Conservation (phyloP, 2,329 filamentous ascomycete species). For the Colletotrichum gloeosporioides region DNA sequence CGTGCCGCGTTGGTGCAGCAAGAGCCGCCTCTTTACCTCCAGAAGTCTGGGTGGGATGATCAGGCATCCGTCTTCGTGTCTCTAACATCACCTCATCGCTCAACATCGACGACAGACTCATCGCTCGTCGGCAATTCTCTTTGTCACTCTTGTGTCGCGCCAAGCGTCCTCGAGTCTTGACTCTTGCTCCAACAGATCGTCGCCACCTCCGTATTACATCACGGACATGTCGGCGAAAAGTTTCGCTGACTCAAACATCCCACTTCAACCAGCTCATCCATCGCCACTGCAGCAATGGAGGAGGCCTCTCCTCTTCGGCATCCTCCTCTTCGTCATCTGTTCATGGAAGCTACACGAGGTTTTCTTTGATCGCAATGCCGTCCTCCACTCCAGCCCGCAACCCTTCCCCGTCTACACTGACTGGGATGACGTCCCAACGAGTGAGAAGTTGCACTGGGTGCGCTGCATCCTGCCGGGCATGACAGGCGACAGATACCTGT, state of each 20-base stretch:
- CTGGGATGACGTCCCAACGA: constrained; percentile 45
- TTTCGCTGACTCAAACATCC: constrained; percentile 7
- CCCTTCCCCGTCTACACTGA: constrained; percentile 7
- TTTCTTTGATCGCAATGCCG: neutral
- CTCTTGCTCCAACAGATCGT: neutral
- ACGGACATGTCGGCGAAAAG: constrained; percentile 14
- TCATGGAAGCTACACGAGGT: neutral
- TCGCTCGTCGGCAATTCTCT: neutral
- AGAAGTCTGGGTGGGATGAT: neutral
- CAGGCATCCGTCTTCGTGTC: neutral
- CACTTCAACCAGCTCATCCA: neutral
- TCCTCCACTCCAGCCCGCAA: neutral
- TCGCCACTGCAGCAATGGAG: neutral
- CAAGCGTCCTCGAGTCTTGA: neutral
- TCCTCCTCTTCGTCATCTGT: constrained; percentile 3
- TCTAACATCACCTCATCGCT: neutral
- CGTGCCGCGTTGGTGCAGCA: neutral
- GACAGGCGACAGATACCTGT: constrained; percentile 31
- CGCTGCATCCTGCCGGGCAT: constrained; percentile 41
- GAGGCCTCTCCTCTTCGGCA: neutral
- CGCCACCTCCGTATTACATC: neutral
- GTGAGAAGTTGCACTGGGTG: constrained; percentile 48
- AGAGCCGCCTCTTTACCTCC: neutral
- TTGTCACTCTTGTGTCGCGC: neutral
- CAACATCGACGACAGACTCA: neutral